Evolutionary conservation across 2,329 filamentous ascomycete species (phyloP), one percentile per base, ranked within the genome.

Genomic region (Trichophaea hybrida): DNA sequence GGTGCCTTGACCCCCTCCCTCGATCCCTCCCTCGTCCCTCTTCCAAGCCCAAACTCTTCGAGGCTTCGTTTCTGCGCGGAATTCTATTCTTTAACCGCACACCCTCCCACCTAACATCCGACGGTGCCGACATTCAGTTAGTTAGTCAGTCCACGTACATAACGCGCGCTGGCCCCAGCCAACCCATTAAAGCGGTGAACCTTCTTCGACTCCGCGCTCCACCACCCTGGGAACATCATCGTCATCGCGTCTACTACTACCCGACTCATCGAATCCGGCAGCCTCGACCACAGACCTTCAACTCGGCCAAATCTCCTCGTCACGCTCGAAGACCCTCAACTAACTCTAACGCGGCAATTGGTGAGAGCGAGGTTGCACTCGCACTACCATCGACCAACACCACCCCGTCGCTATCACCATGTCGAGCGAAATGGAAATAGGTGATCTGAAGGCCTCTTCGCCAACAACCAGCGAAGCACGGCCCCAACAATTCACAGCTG

Each of bases 401-500:
- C 56, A 59, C 49, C 57, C 48, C 61, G 54, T 62, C 51, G 44
- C 52, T 31, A 57, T 59, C 40, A 38, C 46, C 13, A 62, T 63
- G 60, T 56, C 50, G 46, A 59, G 61, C 40, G 24, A 24, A 24
- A 24, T 24, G 24, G 24, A 24, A 24, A 24, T 24, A 24, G 35
- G 51, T 51, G 49, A 55, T 48, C 60, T 37, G 54, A 55, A n/a
- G n/a, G 31, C 50, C 34, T 38, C 54, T 24, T 56, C 61, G 33
- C n/a, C 58, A 35, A 53, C 52, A 34, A 53, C 58, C 10, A 12
- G 32, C 49, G 59, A 52, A 37, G 61, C 61, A 46, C 60, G 56
- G 37, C 58, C 61, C 10, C 60, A 61, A 48, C 59, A 59, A 37
- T 64, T 64, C 31, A 64, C 62, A 4, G 60, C 62, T 24, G 62